Base-by-base conservation (phyloP, 805 yeast species). In the Cyberlindnera bimundalis region DNA sequence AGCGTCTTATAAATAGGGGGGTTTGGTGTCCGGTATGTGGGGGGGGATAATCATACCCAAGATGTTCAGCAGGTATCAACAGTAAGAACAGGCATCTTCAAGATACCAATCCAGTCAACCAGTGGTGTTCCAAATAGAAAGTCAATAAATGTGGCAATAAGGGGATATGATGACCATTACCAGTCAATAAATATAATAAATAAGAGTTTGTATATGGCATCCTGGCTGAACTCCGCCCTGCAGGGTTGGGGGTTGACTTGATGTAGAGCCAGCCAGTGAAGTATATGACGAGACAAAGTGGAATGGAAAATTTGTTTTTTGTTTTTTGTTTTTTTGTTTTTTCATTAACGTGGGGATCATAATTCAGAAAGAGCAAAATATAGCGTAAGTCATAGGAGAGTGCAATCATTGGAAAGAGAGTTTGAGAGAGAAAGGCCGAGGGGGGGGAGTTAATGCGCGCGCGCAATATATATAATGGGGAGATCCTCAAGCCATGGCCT, bases 151-250 rank as follows among this genome's bases (percentile, higher is more conserved):
- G n/a, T 11, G n/a, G n/a, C n/a, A n/a, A n/a, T n/a, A n/a, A 17
- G 11, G n/a, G 21, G 21, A 16, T 4, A 16, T 6, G 11, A 6
- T 16, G 21, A 3, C 37, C 3, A 20, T 33, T 31, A 39, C 19
- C 45, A 41, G 37, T 41, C 36, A 41, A 41, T 42, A 42, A 24
- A 17, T 24, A 21, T 6, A 21, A 21, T 21, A 21, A 21, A 21
- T 21, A 21, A 21, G 9, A 21, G 20, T 15, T 15, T 30, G 26
- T 18, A 14, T 20, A 26, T 20, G 8, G 9, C 12, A 5, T 15
- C 45, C 45, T 37, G 45, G 42, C 45, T 42, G 42, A n/a, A 13
- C 39, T 27, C 36, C 36, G 11, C 45, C 45, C 40, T 41, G 29
- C 33, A 41, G 41, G 45, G 45, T 41, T 37, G 35, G 45, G 45